These are phyloP conservation scores for Botryotinia narcissicola DNA, from an alignment of 2,329 filamentous ascomycete genomes.

Conservation along the genomic window DNA sequence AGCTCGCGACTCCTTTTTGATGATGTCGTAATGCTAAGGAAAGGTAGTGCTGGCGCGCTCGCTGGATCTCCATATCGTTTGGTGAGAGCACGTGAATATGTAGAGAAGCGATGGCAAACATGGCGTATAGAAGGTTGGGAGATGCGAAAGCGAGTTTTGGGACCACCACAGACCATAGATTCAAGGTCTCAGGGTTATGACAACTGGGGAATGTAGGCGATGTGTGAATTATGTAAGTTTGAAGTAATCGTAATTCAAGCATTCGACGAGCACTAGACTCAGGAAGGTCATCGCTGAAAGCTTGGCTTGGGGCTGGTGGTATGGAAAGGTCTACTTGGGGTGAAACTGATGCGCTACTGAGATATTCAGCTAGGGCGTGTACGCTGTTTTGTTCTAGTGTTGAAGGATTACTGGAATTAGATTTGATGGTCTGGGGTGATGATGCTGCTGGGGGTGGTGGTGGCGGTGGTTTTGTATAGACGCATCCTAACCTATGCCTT, in stretches of 20 bases:
- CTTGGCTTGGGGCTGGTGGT: conserved; percentile 3
- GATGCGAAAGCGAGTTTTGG: conserved; percentile 24
- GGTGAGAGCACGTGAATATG: conserved; percentile 23
- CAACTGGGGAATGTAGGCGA: conserved; percentile 17
- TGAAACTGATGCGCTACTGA: conserved; percentile 13
- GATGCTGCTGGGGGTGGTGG: background rate
- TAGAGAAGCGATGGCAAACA: conserved; percentile 25
- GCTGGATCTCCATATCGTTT: conserved; percentile 20
- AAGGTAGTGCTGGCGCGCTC: conserved; percentile 24
- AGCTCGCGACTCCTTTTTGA: conserved; percentile 19
- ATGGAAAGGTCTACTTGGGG: conserved; percentile 4
- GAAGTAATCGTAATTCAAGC: conserved; percentile 26
- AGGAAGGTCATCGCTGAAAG: conserved; percentile 18
- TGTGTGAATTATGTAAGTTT: conserved; percentile 23
- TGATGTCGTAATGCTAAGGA: conserved; percentile 24
- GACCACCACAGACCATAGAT: conserved; percentile 23
- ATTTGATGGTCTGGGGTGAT: conserved; percentile 10
- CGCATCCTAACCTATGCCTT: conserved; percentile 25
- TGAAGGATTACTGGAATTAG: conserved; percentile 11
- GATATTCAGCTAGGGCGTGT: conserved; percentile 6
- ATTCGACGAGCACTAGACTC: conserved; percentile 23
- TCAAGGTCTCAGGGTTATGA: conserved; percentile 15
- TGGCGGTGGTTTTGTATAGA: conserved; percentile 21
- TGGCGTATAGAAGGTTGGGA: conserved; percentile 23
- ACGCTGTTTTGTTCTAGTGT: conserved; percentile 1